phyloP scores from a whole-genome alignment of 306 rosid genomes.

The Myrica gale region DNA sequence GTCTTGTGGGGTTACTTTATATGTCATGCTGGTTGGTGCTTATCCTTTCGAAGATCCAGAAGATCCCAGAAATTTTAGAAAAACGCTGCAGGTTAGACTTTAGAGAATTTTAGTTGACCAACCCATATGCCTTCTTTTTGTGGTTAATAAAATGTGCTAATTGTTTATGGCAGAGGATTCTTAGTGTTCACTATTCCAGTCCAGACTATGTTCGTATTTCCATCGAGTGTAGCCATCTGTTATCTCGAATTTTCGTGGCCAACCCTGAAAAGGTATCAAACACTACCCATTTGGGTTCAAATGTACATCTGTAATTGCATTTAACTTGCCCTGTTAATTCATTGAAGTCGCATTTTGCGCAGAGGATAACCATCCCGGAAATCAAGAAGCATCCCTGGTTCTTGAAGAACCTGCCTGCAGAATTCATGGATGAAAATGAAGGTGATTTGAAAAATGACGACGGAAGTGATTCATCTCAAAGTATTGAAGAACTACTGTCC shows the following conservation, averaged over 20 bases:
- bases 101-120: not conserved
- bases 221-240: slow-evolving; percentile 76
- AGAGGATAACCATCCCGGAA: slow-evolving; percentile 90
- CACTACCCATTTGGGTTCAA: not conserved
- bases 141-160: slow-evolving; percentile 9
- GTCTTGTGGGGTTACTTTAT: slow-evolving; percentile 98
- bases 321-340: not conserved
- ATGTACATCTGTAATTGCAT: no score
- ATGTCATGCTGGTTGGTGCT: slow-evolving; percentile 98
- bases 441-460: slow-evolving; percentile 27
- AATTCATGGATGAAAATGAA: slow-evolving; percentile 55
- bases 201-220: slow-evolving; percentile 80
- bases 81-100: slow-evolving; percentile 78
- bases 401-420: slow-evolving; percentile 63
- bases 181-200: slow-evolving; percentile 80
- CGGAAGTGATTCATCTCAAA: slow-evolving; percentile 39
- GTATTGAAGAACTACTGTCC: slow-evolving; percentile 58
- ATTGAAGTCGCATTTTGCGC: slow-evolving; percentile 12
- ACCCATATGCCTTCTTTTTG: not conserved
- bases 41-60: slow-evolving; percentile 99
- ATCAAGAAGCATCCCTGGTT: slow-evolving; percentile 81
- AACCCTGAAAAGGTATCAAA: slow-evolving; percentile 71
- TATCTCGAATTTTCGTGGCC: slow-evolving; percentile 79
- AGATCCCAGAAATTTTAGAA: slow-evolving; percentile 87
- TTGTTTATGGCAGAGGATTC: slow-evolving; percentile 68